Conservation (phyloP, 2,329 filamentous ascomycete species). For the Cercospora nicotianae region DNA sequence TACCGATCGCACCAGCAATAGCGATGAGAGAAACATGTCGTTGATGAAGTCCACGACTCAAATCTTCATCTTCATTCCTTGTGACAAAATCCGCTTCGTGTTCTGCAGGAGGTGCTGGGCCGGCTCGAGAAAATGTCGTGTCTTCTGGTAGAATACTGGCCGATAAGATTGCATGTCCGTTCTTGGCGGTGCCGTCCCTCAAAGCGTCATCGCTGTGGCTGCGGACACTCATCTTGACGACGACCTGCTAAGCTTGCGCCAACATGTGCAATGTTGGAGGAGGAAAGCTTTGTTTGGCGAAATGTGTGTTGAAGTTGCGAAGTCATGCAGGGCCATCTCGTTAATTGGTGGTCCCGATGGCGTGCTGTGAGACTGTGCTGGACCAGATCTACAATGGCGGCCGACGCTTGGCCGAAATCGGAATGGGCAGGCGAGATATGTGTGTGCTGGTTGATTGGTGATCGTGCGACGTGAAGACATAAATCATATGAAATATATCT, state of each 20-base stretch:
- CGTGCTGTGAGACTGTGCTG: conserved; percentile 8
- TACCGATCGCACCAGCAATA: conserved; percentile 71
- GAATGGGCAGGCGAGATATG: conserved; percentile 7
- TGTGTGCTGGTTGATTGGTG: background rate
- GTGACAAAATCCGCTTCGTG: conserved; percentile 33
- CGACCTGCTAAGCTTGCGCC: background rate
- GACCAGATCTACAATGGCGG: background rate
- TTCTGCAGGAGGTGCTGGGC: conserved; percentile 10
- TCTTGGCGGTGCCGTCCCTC: conserved; percentile 1
- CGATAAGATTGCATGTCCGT: background rate
- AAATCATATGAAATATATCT: background rate
- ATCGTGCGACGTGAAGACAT: background rate
- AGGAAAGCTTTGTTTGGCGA: background rate
- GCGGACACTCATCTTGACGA: background rate
- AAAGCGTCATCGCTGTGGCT: background rate
- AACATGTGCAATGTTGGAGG: background rate
- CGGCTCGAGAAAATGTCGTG: conserved; percentile 1
- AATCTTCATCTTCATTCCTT: conserved; percentile 32
- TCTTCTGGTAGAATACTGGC: background rate
- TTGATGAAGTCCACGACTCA: conserved; percentile 54
- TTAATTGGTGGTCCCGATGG: conserved; percentile 7
- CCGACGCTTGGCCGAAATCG: conserved; percentile 9
- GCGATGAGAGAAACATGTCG: conserved; percentile 63
- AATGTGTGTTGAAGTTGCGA: background rate
- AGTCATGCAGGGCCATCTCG: background rate